A percentile compares a stretch with the other conserved stretches of the same genome.
These are phyloP conservation scores for Curvularia eragrostidis DNA, from an alignment of 2,329 filamentous ascomycete genomes.

Conservation along the genomic window DNA sequence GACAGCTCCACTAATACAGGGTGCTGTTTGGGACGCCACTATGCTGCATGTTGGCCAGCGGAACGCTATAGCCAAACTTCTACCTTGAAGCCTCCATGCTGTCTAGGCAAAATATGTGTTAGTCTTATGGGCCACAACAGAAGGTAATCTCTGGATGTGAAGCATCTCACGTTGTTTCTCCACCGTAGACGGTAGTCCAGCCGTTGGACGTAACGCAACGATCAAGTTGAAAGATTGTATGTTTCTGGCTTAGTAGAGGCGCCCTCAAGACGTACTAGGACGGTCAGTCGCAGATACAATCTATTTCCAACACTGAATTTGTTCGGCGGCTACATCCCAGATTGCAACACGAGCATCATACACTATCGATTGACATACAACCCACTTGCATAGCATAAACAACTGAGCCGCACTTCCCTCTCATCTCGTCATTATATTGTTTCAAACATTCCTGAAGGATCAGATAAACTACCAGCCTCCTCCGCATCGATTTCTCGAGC, in stretches of 20 bases:
- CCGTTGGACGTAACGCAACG: too few species aligned
- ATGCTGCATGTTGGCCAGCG: constrained; percentile 2
- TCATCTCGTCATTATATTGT: not conserved
- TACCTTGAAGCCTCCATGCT: not conserved
- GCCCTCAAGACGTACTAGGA: too few species aligned
- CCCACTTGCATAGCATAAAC: constrained; percentile 1
- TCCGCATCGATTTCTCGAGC: constrained; percentile 8
- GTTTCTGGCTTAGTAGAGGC: too few species aligned
- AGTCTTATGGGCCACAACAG: not conserved
- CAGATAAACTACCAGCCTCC: not conserved
- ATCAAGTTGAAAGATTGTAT: too few species aligned
- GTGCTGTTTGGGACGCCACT: constrained; percentile 6
- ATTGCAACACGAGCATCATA: too few species aligned
- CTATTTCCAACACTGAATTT: too few species aligned
- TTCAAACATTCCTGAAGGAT: constrained; percentile 9
- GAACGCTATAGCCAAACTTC: not conserved
- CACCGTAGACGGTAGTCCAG: too few species aligned
- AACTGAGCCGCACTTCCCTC: not conserved
- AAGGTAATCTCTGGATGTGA: too few species aligned
- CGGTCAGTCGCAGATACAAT: too few species aligned
- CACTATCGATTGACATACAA: not conserved
- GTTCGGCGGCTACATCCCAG: too few species aligned
- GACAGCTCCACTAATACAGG: not conserved
- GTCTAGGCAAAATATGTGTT: not conserved
- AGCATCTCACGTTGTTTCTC: too few species aligned